Base-by-base conservation (phyloP, 2,329 filamentous ascomycete species). In the Penicillium fuscoglaucum region DNA sequence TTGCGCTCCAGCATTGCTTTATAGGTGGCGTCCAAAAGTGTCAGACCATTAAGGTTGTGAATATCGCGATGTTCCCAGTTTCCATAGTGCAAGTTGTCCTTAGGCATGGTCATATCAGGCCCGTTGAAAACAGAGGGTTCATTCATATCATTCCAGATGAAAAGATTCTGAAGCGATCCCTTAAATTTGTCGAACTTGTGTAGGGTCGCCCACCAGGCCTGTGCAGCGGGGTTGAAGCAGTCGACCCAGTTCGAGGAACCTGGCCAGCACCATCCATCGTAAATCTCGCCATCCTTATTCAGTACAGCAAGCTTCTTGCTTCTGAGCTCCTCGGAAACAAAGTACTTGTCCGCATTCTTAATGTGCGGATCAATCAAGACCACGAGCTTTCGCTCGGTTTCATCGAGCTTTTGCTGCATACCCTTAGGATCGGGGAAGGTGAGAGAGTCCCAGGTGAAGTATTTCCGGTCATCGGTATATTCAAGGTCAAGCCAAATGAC, bases 141-240 rank as follows among this genome's bases (percentile, higher is more conserved):
- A 72, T 97, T 98, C 95, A 99, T 99, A 74, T 99, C 95, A 74
- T 99, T 99, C 95, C 95, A 99, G 68, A 99, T 86, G 76, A 91
- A 97, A 0, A 91, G 88, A 74, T 98, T 99, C 63, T 88, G 82
- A 67, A 88, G 83, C 1, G 91, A 91, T 48, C 92, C 93, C 75
- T 91, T 90, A 83, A 97, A 99, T 41, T 79, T 84, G 72, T 91
- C 87, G 66, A 96, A 98, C 69, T 90, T 88, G 83, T 96, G 98
- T 12, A 98, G 83, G 3, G 82, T 79, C 66, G 87, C 89, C 93
- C 95, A 99, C 95, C 95, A 99, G 61, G 90, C 86, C 54, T 90
- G 85, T 7, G 92, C 90, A 54, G 89, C 88, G n/a, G 93, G 93
- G 72, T 93, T 98, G 80, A 99, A 98, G 72, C 88, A 89, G 72